These are phyloP conservation scores for Rhodosporidiobolus odoratus DNA, from an alignment of 768 basidiomycete species.

Conservation along the genomic window DNA sequence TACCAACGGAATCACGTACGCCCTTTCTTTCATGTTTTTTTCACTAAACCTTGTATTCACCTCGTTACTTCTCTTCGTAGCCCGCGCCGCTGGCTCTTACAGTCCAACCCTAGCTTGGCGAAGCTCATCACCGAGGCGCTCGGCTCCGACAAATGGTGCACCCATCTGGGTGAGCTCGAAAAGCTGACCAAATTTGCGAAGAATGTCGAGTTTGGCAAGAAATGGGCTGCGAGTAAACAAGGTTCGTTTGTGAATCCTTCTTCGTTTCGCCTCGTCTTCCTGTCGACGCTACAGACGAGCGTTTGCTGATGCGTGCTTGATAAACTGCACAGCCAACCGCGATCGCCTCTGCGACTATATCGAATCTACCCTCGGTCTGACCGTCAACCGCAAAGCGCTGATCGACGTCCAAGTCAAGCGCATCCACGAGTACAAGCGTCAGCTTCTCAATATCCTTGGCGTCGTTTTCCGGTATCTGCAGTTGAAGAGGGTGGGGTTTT, in stretches of 20 bases:
- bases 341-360: constrained; percentile 73
- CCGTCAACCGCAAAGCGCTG: constrained; percentile 63
- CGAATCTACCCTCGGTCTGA: constrained; percentile 63
- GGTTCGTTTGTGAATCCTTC: too few relatives aligned
- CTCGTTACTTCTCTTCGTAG: neutral
- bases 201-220: constrained; percentile 65
- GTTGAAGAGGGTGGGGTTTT: constrained; percentile 35
- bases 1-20: constrained; percentile 76
- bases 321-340: constrained; percentile 63
- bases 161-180: constrained; percentile 70
- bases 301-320: constrained; percentile 46
- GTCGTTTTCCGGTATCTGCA: constrained; percentile 58
- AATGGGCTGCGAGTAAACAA: constrained; percentile 58
- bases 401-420: constrained; percentile 88
- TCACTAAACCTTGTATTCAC: neutral
- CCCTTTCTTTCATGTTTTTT: neutral
- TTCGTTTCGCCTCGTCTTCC: neutral
- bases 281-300: too few relatives aligned
- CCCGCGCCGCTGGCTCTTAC: constrained; percentile 82
- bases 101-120: constrained; percentile 79
- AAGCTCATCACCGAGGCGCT: constrained; percentile 78
- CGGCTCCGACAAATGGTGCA: constrained; percentile 74
- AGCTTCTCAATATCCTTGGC: constrained; percentile 87
- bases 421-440: constrained; percentile 91
- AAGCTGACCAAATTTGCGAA: constrained; percentile 68